These are phyloP conservation scores for Globisporangium barbulae DNA, from an alignment of 352 stramenopile genomes.

Conservation along the genomic window DNA sequence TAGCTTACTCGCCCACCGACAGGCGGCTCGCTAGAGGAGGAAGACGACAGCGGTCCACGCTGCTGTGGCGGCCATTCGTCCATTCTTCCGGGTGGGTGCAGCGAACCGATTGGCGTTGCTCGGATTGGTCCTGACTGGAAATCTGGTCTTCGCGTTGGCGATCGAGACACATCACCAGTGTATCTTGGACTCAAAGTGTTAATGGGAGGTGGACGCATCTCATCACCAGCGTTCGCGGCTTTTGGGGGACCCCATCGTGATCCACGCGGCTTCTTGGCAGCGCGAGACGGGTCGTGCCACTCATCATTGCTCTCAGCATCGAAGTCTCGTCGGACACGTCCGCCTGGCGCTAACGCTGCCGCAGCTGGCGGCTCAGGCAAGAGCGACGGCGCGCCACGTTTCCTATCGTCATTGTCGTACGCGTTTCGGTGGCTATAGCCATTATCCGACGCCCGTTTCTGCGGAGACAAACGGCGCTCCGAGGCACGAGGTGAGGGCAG, in stretches of 20 bases:
- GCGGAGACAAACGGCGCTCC: slow-evolving; percentile 6
- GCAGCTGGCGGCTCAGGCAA: slow-evolving; percentile 15
- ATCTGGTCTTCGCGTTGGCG: slow-evolving; percentile 6
- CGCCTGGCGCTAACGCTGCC: slow-evolving; percentile 8
- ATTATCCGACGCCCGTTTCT: neutral
- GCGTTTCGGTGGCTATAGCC: neutral
- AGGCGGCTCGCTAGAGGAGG: slow-evolving; percentile 3
- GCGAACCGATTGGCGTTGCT: neutral
- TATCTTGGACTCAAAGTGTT: slow-evolving; percentile 26
- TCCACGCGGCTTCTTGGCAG: slow-evolving; percentile 55
- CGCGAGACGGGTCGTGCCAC: slow-evolving; percentile 33
- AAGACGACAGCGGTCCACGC: neutral
- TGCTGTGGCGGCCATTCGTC: slow-evolving; percentile 8
- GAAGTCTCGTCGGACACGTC: slow-evolving; percentile 22
- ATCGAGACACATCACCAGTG: slow-evolving; percentile 6
- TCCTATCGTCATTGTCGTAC: slow-evolving; percentile 12
- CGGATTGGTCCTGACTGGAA: neutral
- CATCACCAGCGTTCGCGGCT: slow-evolving; percentile 20
- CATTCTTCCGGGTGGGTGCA: slow-evolving; percentile 3
- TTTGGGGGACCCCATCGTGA: slow-evolving; percentile 73
- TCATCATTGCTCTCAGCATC: slow-evolving; percentile 25
- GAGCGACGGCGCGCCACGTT: slow-evolving; percentile 4
- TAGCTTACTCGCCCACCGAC: slow-evolving; percentile 5
- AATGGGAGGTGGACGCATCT: slow-evolving; percentile 49
- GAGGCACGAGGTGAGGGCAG: slow-evolving; percentile 3